Evolutionary conservation across 352 stramenopile genomes (phyloP).

Genomic region (Pythium scleroteichum): DNA sequence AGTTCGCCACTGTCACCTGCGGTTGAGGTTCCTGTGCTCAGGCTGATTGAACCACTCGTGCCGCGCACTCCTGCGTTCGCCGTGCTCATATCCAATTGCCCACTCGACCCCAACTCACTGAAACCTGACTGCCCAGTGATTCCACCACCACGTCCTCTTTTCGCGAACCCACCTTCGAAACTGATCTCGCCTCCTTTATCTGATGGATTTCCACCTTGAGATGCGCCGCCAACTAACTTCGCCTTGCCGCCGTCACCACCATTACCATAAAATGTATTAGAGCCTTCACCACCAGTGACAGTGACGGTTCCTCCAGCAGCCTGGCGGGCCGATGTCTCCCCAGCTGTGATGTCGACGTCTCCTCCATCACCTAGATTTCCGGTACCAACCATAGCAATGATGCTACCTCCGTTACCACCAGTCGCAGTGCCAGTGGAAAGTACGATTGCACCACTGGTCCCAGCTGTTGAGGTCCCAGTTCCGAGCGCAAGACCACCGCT

Average conservation of each 20-base stretch:
- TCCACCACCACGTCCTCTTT: conserved; percentile 54
- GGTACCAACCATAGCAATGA: conserved; percentile 51
- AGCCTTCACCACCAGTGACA: conserved; percentile 63
- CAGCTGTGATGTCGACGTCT: conserved; percentile 68
- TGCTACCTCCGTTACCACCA: conserved; percentile 59
- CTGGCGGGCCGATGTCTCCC: conserved; percentile 45
- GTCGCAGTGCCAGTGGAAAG: conserved; percentile 54
- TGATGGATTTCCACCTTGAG: conserved; percentile 59
- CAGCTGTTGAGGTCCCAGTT: conserved; percentile 56
- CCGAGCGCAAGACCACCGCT: conserved; percentile 60
- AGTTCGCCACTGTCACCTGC: conserved; percentile 67
- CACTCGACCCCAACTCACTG: conserved; percentile 55
- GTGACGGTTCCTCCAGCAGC: conserved; percentile 49
- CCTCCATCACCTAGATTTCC: conserved; percentile 60
- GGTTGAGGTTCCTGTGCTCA: conserved; percentile 63
- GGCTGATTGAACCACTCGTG: conserved; percentile 42
- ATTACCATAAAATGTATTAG: conserved; percentile 60
- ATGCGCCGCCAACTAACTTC: conserved; percentile 77
- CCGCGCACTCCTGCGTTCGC: conserved; percentile 61
- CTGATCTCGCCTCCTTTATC: conserved; percentile 75
- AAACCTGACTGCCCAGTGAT: conserved; percentile 52
- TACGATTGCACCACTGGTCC: conserved; percentile 54
- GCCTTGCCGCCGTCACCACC: conserved; percentile 89
- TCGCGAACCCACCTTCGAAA: conserved; percentile 72
- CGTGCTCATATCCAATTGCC: conserved; percentile 47